Evolutionary conservation across 1,284 basidiomycete species (phyloP), one percentile per base, ranked within the genome.

Genomic region (Violaceomyces palustris): DNA sequence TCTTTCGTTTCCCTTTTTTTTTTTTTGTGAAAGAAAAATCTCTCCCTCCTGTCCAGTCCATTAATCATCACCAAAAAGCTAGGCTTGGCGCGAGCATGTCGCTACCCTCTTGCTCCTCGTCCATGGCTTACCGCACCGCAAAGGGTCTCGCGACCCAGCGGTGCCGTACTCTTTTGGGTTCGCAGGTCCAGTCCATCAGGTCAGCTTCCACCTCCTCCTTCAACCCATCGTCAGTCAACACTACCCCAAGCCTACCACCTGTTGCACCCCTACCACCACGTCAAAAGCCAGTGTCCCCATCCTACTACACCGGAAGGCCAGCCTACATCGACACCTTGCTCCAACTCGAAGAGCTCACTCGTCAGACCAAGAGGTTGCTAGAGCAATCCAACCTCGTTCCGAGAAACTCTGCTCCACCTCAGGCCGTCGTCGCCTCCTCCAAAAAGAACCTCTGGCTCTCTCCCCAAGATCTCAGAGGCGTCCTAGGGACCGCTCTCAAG

Each of bases 281-380:
- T 4, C 36, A 59, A 31, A 75, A 75, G 46, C 78, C 78, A 1
- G 44, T 61, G 3, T 85, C 87, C 1, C 80, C 86, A 14, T 82
- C 82, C 38, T 92, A 90, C 77, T 94, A 87, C 76, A 89, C 89
- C n/a, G 85, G 83, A n/a, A 82, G 84, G 34, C 78, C 86, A 0
- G 77, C 78, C 25, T 89, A 84, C 77, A 84, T 84, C 70, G 86
- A 90, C 74, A 80, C 83, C 45, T 75, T 92, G 30, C 76, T 79
- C 22, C 75, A 79, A 34, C 80, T 93, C 15, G 83, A 89, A 66
- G 77, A 77, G 17, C 83, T 85, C 30, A 78, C 87, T 15, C 74
- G 78, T 24, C 75, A 79, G 32, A 77, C 83, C 3, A 81, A 83
- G 28, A 69, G 75, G 2, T 79, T 80, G 4, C 80, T 94, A 18